Base-by-base conservation (phyloP, 2,329 filamentous ascomycete genomes). In the Curvularia spicifera region DNA sequence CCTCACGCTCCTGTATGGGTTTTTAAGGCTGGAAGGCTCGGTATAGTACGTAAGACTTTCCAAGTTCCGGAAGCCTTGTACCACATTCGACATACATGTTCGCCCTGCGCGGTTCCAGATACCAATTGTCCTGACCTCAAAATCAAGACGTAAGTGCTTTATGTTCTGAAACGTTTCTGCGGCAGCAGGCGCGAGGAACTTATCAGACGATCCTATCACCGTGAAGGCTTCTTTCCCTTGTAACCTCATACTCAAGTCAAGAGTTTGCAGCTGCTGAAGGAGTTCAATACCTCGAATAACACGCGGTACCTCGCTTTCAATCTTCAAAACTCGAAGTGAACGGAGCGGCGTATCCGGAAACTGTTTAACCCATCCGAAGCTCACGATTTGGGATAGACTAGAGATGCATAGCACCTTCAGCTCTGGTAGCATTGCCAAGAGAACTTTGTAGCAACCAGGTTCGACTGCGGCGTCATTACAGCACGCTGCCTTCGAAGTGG, bases 61-160 rank as follows among this genome's bases (percentile, higher is more conserved):
- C 1, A 66, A 5, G 13, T 57, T 31, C 10, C 4, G 26, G 13
- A 64, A 63, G 1, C 42, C 51, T 26, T 46, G 45, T 20, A 64
- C 31, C 0, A 61, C 13, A 26, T 62, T 50, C 4, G 35, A 33
- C 45, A 63, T 54, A 35, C 57, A 56, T 18, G 24, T 47, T 7
- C 59, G 43, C 6, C 35, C 40, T 0, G 39, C n/a, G 3, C 31
- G 44, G 1, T 52, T 55, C 63, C 60, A 64, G 10, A 56, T 46
- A 7, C 58, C 63, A 5, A 64, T 45, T 0, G 60, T 56, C 4
- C 53, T 60, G n/a, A 56, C 44, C 3, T 64, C 53, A 12, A 61
- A 66, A 24, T 64, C 61, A 15, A 66, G 51, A 48, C 61, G 61
- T 4, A 66, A 37, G 18, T 62, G 54, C 9, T 45, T 56, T 33